Base-by-base conservation (phyloP, 176 grass and related monocot species). In the Cenchrus americanus region DNA sequence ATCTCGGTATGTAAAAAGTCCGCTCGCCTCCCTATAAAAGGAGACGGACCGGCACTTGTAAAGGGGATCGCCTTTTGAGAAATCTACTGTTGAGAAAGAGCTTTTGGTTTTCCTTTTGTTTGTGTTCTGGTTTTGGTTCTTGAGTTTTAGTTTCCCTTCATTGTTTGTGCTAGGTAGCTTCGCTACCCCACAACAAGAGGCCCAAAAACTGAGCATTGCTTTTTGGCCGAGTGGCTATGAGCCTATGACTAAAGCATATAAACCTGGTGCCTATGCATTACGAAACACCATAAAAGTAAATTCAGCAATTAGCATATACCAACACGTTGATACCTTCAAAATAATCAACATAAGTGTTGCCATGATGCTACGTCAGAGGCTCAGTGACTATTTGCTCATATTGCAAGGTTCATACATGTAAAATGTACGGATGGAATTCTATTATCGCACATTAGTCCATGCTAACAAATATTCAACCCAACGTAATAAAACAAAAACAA, bases 401-500 rank as follows among this genome's bases (percentile, higher is more conserved):
- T 69, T 76, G 0, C 27, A 69, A 49, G 52, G 72, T 13, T 8
- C 32, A 14, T 14, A 27, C 13, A 50, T 42, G 18, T 34, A 37
- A 42, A 43, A 59, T 47, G 14, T 17, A 37, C 47, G 15, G 7
- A 15, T 54, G 44, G 41, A 24, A 60, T 69, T 10, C 2, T 27
- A 26, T 68, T 62, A 52, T 30, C 17, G 22, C 21, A 64, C 68
- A 67, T 5, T 83, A 83, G n/a, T 5, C 23, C 47, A 71, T 79
- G 66, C 10, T 48, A 66, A 42, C 30, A 21, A 58, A 64, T 85
- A 74, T 77, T 70, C 19, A 76, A 42, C 71, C 64, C 7, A 37
- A 4, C 34, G n/a, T 37, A 37, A 40, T 47, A 50, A 10, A 52
- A 6, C 24, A 40, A 61, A 44, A 5, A 60, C 2, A 19, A 8